Conservation (phyloP, 2,329 filamentous ascomycete genomes). For the Penicillium sclerotigenum region DNA sequence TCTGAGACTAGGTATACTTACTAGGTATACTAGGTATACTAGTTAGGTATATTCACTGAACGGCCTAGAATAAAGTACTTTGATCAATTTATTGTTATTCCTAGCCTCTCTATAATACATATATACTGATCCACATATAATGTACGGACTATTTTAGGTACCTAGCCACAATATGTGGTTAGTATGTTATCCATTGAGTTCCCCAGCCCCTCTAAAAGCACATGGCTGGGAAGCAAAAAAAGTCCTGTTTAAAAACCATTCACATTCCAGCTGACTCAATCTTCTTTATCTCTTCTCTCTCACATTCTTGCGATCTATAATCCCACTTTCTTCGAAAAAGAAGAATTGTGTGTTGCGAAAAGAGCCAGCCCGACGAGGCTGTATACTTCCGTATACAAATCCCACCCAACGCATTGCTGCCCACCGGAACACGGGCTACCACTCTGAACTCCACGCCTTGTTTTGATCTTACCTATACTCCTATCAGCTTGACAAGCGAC, state of each 20-base stretch:
- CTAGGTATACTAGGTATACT: too few species aligned
- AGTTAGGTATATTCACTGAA: background rate
- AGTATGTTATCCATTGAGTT: background rate
- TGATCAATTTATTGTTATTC: background rate
- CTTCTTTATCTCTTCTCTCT: background rate
- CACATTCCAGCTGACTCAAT: conserved; percentile 7
- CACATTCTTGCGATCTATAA: conserved; percentile 8
- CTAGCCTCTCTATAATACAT: background rate
- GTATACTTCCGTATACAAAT: conserved; percentile 7
- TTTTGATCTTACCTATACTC: background rate
- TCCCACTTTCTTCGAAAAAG: background rate
- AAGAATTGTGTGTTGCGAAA: background rate
- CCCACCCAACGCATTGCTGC: conserved; percentile 2
- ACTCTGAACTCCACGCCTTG: background rate
- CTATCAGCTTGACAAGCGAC: background rate
- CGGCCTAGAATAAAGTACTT: background rate
- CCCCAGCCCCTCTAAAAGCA: conserved; percentile 23
- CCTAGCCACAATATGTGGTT: background rate
- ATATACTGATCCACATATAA: background rate
- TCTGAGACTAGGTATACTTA: too few species aligned
- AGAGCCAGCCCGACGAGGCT: conserved; percentile 1
- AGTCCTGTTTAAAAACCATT: conserved; percentile 12
- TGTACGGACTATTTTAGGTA: background rate
- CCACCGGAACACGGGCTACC: background rate
- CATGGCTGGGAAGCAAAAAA: conserved; percentile 23